A percentile compares a stretch with the other conserved stretches of the same genome.
phyloP scores from a whole-genome alignment of 2,329 filamentous ascomycete genomes.

The Onygena corvina region DNA sequence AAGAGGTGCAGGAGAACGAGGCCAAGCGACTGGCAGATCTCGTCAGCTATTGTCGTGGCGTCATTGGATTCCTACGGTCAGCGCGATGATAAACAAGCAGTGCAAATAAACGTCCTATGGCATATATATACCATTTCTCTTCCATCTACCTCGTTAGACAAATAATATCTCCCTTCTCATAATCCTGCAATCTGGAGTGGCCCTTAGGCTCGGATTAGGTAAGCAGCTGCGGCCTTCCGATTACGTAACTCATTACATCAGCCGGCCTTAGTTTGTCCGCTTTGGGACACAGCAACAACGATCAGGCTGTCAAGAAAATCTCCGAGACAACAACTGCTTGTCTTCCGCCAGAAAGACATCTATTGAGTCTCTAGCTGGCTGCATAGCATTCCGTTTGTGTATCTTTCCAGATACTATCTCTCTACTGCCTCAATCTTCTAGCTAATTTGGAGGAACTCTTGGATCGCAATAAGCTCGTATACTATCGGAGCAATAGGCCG shows the following conservation, averaged over 20 bases:
- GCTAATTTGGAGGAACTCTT: too few relatives aligned
- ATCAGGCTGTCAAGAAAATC: neutral
- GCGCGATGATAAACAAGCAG: slow-evolving; percentile 25
- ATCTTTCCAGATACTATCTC: neutral
- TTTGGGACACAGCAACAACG: neutral
- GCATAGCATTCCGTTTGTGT: neutral
- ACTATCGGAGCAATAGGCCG: neutral
- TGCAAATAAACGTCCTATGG: neutral
- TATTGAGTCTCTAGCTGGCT: neutral
- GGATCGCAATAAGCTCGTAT: too few relatives aligned
- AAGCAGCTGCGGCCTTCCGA: too few relatives aligned
- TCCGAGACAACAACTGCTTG: neutral
- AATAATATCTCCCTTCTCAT: too few relatives aligned
- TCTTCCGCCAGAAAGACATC: too few relatives aligned
- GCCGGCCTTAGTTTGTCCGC: neutral
- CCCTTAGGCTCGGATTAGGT: too few relatives aligned
- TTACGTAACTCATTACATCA: neutral
- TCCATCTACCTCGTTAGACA: neutral
- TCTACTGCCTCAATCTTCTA: too few relatives aligned
- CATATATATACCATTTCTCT: neutral
- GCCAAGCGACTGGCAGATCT: slow-evolving; percentile 58
- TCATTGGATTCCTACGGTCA: slow-evolving; percentile 66
- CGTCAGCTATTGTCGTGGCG: slow-evolving; percentile 77
- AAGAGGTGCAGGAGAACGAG: slow-evolving; percentile 58
- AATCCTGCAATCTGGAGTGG: too few relatives aligned